A percentile compares a stretch with the other conserved stretches of the same genome.
These are phyloP conservation scores for Rubia peregrina DNA, from an alignment of 305 asterid genomes.

Conservation along the genomic window DNA sequence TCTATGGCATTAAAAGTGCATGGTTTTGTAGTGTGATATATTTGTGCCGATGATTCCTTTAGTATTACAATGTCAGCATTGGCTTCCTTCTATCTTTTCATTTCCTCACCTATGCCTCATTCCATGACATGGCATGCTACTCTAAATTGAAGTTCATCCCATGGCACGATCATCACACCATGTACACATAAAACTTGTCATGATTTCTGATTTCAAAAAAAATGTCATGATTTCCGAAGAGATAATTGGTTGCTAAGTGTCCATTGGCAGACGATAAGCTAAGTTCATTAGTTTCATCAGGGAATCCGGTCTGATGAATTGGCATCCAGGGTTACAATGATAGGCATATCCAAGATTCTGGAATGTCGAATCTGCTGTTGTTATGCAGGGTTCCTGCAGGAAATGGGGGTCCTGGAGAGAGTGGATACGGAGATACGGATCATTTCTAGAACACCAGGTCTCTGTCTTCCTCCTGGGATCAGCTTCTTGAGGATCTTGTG, in stretches of 20 bases:
- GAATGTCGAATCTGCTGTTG: slow-evolving; percentile 21
- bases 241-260: not conserved
- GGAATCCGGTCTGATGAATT: slow-evolving; percentile 11
- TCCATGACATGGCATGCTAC: slow-evolving; percentile 18
- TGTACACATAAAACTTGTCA: slow-evolving; percentile 14
- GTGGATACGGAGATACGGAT: slow-evolving; percentile 15
- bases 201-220: not conserved
- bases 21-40: slow-evolving; percentile 26
- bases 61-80: slow-evolving; percentile 6
- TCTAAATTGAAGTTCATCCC: slow-evolving; percentile 14
- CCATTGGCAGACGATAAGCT: slow-evolving; percentile 5
- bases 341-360: slow-evolving; percentile 21
- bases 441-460: slow-evolving; percentile 5
- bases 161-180: slow-evolving; percentile 17
- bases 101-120: slow-evolving; percentile 1
- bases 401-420: slow-evolving; percentile 11
- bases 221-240: not conserved
- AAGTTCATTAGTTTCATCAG: slow-evolving; percentile 1
- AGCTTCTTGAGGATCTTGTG: not conserved
- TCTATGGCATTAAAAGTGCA: slow-evolving; percentile 27
- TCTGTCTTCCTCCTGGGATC: not conserved
- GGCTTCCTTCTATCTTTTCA: slow-evolving; percentile 4
- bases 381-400: slow-evolving; percentile 28
- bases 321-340: slow-evolving; percentile 19
- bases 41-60: slow-evolving; percentile 17